These are phyloP conservation scores for Suhomyces pyralidae DNA, from an alignment of 805 yeast genomes.

Conservation along the genomic window DNA sequence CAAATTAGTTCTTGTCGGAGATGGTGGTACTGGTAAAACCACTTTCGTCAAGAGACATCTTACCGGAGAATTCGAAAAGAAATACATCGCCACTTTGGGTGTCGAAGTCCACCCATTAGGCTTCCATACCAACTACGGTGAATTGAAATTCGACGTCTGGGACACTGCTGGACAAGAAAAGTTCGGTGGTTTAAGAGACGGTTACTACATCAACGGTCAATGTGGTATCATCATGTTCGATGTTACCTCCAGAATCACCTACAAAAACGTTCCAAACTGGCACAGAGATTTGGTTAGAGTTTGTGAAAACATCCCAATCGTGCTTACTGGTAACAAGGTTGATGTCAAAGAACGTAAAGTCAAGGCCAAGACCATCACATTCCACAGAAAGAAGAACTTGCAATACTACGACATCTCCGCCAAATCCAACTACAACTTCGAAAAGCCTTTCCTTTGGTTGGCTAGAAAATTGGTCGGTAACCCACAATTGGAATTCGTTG, in stretches of 20 bases:
- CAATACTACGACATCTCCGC: conserved; percentile 99
- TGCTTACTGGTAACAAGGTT: conserved; percentile 98
- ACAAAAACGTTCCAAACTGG: conserved; percentile 99
- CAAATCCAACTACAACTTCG: conserved; percentile 98
- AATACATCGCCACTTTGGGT: conserved; percentile 98
- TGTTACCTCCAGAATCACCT: conserved; percentile 98
- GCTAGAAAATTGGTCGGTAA: conserved; percentile 99
- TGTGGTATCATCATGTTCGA: conserved; percentile 99
- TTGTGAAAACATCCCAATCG: conserved; percentile 99
- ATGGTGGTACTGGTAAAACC: conserved; percentile 99
- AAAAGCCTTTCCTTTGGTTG: conserved; percentile 99
- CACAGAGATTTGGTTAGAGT: conserved; percentile 99
- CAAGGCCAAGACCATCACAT: conserved; percentile 98
- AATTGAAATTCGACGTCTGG: conserved; percentile 99
- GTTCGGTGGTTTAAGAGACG: conserved; percentile 99
- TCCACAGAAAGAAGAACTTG: conserved; percentile 99
- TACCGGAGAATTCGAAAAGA: conserved; percentile 99
- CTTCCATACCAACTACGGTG: conserved; percentile 97
- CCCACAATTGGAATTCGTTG: conserved; percentile 97
- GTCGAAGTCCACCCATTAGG: conserved; percentile 99
- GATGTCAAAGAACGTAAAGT: conserved; percentile 99
- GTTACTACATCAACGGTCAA: conserved; percentile 98
- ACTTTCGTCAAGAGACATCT: conserved; percentile 99
- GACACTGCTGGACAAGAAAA: conserved; percentile 99
- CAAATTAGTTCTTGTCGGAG: conserved; percentile 98